Conservation (phyloP, 257 asterid species). For the Agastache rugosa region DNA sequence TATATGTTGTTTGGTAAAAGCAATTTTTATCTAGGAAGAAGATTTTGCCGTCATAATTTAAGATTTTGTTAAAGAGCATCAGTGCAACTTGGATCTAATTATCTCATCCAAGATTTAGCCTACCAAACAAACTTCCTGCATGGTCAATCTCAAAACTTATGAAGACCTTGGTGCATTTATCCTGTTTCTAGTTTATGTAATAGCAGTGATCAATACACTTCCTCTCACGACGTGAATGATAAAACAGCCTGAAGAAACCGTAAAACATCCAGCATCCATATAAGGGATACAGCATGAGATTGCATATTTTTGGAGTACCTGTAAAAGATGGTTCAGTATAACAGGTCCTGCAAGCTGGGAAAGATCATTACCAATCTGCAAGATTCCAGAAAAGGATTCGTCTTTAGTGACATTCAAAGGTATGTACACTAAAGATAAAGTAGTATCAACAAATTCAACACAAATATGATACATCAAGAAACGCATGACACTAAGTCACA, state of each 20-base stretch:
- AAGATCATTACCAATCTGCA: constrained; percentile 82
- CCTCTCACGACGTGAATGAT: not conserved
- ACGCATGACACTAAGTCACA: not conserved
- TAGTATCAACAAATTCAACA: not conserved
- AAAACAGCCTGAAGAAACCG: constrained; percentile 26
- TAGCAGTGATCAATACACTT: not conserved
- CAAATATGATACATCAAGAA: constrained; percentile 1
- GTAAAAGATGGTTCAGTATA: constrained; percentile 69
- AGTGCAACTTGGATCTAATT: not conserved
- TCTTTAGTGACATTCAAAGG: constrained; percentile 6
- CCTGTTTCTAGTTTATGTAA: not conserved
- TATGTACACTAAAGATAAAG: not conserved
- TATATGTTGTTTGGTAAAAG: not conserved
- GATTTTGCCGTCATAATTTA: constrained; percentile 5
- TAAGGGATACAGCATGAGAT: constrained; percentile 13
- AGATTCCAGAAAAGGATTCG: constrained; percentile 27
- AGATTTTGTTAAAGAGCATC: not conserved
- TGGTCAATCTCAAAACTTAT: not conserved
- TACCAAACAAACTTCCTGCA: constrained; percentile 2
- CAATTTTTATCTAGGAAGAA: not conserved
- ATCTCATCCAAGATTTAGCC: constrained; percentile 5
- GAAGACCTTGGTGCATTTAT: not conserved
- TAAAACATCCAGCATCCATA: constrained; percentile 24
- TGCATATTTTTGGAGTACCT: constrained; percentile 50
- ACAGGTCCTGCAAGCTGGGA: constrained; percentile 91